A percentile compares a stretch with the other conserved stretches of the same genome.
Conservation (phyloP, 768 basidiomycete genomes). For the Mycena floridula region DNA sequence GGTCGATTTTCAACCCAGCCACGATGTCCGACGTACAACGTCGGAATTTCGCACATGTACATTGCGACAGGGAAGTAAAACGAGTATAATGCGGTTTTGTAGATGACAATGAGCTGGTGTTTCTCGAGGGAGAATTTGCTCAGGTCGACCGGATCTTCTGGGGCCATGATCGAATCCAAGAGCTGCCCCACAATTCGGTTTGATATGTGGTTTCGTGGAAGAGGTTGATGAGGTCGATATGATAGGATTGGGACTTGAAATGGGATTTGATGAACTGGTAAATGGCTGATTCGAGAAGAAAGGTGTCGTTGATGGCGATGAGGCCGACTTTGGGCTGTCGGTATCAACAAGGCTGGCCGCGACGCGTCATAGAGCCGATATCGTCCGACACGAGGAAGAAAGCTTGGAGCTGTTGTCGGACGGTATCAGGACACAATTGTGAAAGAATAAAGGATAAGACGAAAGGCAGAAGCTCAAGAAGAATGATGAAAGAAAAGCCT, state of each 20-base stretch:
- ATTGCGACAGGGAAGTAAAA: slow-evolving; percentile 98
- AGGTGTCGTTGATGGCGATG: slow-evolving; percentile 93
- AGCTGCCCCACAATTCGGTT: slow-evolving; percentile 96
- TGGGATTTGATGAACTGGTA: slow-evolving; percentile 85
- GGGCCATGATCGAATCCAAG: slow-evolving; percentile 92
- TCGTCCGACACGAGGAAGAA: slow-evolving; percentile 97
- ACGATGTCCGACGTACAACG: slow-evolving; percentile 32
- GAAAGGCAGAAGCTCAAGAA: too few species aligned
- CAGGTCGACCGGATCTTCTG: slow-evolving; percentile 87
- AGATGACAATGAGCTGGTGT: slow-evolving; percentile 87
- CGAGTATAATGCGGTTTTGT: slow-evolving; percentile 97
- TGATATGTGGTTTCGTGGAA: slow-evolving; percentile 89
- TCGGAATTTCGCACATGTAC: slow-evolving; percentile 64
- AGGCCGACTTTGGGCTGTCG: slow-evolving; percentile 54
- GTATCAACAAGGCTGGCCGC: slow-evolving; percentile 96
- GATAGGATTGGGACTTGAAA: slow-evolving; percentile 75
- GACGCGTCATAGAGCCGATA: slow-evolving; percentile 88
- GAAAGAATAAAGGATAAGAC: neutral
- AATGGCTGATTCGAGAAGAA: slow-evolving; percentile 94
- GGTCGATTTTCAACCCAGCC: neutral
- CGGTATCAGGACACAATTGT: neutral
- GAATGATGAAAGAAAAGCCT: too few species aligned
- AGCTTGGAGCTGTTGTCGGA: slow-evolving; percentile 76
- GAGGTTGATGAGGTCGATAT: slow-evolving; percentile 84
- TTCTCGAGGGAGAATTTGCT: slow-evolving; percentile 82